phyloP scores from a whole-genome alignment of 2,329 filamentous ascomycete genomes.

The Cytospora paraplurivora region DNA sequence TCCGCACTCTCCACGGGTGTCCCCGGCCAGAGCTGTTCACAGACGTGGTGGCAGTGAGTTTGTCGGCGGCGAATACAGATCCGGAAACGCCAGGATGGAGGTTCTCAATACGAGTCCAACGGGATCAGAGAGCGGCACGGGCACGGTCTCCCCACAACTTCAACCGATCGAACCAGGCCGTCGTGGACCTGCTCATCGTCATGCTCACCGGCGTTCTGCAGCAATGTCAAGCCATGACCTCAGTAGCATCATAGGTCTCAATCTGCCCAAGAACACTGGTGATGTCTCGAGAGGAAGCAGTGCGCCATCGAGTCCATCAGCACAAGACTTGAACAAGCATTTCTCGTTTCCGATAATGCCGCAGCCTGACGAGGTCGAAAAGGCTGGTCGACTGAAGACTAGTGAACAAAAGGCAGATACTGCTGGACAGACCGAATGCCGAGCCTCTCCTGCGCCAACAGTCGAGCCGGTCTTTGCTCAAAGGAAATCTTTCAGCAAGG shows the following conservation, averaged over 20 bases:
- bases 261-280: constrained; percentile 19
- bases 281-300: constrained; percentile 57
- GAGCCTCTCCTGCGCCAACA: constrained; percentile 34
- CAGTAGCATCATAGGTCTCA: constrained; percentile 27
- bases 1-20: constrained; percentile 51
- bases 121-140: constrained; percentile 61
- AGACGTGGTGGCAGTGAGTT: constrained; percentile 83
- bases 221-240: constrained; percentile 86
- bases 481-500: constrained; percentile 34
- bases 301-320: constrained; percentile 63
- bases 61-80: constrained; percentile 70
- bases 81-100: constrained; percentile 56
- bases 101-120: constrained; percentile 71
- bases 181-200: constrained; percentile 68
- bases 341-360: constrained; percentile 33
- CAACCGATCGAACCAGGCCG: constrained; percentile 50
- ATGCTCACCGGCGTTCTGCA: constrained; percentile 68
- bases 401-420: constrained; percentile 35
- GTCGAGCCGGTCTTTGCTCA: constrained; percentile 37
- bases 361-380: constrained; percentile 21
- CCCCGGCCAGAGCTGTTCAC: constrained; percentile 65
- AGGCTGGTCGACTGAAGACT: constrained; percentile 28
- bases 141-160: constrained; percentile 59
- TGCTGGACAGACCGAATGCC: constrained; percentile 34
- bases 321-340: constrained; percentile 41